These are phyloP conservation scores for Wallacemonas rigidus DNA, from an alignment of 208 protist genomes.

Conservation along the genomic window DNA sequence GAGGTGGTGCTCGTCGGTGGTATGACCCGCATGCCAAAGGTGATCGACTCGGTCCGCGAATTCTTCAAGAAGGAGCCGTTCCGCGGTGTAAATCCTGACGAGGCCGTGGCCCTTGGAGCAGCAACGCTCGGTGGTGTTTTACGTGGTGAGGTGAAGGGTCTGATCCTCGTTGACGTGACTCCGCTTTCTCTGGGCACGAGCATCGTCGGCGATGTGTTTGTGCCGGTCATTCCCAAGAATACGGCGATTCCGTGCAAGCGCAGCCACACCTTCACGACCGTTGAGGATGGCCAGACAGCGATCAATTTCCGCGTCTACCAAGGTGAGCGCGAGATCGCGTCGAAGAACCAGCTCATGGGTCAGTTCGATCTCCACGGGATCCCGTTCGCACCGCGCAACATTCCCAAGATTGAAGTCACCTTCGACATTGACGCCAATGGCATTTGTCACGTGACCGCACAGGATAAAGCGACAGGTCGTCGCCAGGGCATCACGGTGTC, in stretches of 20 bases:
- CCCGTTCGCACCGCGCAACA: constrained; percentile 87
- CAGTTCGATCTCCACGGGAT: constrained; percentile 95
- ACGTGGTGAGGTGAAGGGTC: constrained; percentile 89
- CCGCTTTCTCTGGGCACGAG: constrained; percentile 99
- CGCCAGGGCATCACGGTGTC: constrained; percentile 96
- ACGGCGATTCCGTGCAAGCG: constrained; percentile 98
- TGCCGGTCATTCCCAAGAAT: constrained; percentile 97
- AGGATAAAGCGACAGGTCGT: constrained; percentile 97
- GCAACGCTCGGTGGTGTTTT: constrained; percentile 98
- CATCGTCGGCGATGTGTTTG: constrained; percentile 97
- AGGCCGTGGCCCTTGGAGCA: constrained; percentile 99
- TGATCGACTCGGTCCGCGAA: constrained; percentile 79
- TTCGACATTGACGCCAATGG: constrained; percentile 99
- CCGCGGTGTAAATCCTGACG: constrained; percentile 99
- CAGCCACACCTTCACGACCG: constrained; percentile 93
- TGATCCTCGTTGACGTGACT: constrained; percentile 98
- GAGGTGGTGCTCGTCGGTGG: constrained; percentile 96
- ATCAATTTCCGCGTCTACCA: constrained; percentile 95
- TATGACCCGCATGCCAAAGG: constrained; percentile 97
- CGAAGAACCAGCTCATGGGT: constrained; percentile 95
- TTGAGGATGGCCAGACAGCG: constrained; percentile 76
- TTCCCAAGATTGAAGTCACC: constrained; percentile 96
- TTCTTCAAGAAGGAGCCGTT: constrained; percentile 95
- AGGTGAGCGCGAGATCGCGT: constrained; percentile 93
- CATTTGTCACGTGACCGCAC: constrained; percentile 97